Conservation (phyloP, 129 eudicot genomes). For the Scalesia atractyloides region DNA sequence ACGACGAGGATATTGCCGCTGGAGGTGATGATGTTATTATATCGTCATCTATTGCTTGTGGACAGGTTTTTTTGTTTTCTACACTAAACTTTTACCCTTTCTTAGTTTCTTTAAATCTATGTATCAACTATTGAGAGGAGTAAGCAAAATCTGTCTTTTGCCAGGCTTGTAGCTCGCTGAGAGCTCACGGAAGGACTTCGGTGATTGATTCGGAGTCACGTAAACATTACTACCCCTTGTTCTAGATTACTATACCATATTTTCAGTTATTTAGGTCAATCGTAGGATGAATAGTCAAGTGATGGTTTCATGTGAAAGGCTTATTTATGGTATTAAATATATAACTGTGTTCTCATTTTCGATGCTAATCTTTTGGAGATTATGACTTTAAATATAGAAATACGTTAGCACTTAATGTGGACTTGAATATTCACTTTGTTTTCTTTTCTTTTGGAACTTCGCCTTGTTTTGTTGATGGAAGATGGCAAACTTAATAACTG, state of each 20-base stretch:
- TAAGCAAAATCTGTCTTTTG: background rate
- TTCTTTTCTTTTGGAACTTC: background rate
- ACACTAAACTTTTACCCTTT: background rate
- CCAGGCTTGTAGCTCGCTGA: background rate
- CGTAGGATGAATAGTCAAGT: background rate
- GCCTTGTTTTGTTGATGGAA: background rate
- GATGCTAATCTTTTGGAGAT: background rate
- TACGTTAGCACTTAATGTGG: background rate
- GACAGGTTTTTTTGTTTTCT: background rate
- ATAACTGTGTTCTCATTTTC: background rate
- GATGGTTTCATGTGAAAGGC: background rate
- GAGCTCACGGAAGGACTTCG: background rate
- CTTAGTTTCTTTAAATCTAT: background rate
- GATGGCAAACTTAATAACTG: background rate
- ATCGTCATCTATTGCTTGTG: background rate
- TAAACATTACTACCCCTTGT: background rate
- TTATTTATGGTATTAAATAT: background rate
- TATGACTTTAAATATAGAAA: background rate
- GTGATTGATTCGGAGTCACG: slow-evolving; percentile 2
- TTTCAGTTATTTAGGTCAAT: background rate
- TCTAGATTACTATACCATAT: background rate
- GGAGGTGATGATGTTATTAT: no score
- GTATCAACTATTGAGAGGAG: background rate
- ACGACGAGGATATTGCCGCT: background rate
- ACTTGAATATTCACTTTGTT: background rate